Evolutionary conservation across 306 rosid species (phyloP).

Genomic region (Inga oerstediana): DNA sequence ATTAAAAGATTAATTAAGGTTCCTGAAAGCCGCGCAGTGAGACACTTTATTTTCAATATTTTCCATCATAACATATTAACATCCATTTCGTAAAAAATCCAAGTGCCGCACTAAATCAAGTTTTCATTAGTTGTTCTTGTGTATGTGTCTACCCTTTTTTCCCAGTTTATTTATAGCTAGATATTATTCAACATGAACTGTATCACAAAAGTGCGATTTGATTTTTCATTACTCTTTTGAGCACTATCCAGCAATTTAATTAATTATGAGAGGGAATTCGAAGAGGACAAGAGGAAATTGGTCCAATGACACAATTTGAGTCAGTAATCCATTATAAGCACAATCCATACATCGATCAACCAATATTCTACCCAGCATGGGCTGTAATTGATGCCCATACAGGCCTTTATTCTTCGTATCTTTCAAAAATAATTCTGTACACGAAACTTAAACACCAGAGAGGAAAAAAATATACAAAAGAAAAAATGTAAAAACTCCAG

Average conservation of each 20-base stretch:
- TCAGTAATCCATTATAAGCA: not conserved
- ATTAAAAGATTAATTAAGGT: not conserved
- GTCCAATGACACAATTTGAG: not conserved
- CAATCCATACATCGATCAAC: not conserved
- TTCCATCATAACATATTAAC: not conserved
- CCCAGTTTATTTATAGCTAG: not conserved
- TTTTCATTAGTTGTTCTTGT: not conserved
- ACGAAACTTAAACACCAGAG: not conserved
- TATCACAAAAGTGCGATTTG: not conserved
- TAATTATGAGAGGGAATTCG: not conserved
- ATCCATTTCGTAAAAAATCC: not conserved
- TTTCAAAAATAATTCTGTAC: slow-evolving; percentile 38
- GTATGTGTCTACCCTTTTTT: not conserved
- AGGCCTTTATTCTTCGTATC: slow-evolving; percentile 4
- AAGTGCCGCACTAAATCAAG: not conserved
- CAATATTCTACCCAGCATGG: slow-evolving; percentile 1
- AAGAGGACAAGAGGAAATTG: not conserved
- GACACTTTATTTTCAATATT: not conserved
- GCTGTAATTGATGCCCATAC: slow-evolving; percentile 20
- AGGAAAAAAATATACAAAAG: not conserved
- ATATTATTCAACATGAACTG: not conserved
- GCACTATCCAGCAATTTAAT: not conserved
- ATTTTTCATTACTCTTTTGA: not conserved
- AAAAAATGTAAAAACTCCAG: not conserved
- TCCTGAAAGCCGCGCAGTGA: not conserved